phyloP scores from a whole-genome alignment of 306 rosid species.

The Luffa acutangula region DNA sequence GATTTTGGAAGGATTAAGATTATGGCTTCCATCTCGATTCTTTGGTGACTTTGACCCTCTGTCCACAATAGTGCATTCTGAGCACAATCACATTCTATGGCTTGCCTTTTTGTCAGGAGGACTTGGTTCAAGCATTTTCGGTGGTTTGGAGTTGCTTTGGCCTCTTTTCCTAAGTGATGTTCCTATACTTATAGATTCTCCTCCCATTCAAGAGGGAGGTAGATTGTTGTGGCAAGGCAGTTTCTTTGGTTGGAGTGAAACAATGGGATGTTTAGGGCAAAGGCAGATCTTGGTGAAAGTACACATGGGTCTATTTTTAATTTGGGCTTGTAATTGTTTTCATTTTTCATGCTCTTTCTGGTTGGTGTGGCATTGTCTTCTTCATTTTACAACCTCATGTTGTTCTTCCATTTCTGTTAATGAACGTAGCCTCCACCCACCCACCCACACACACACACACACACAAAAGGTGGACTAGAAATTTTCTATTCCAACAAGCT shows the following conservation, averaged over 20 bases:
- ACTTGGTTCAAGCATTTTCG: not conserved
- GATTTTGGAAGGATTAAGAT: not conserved
- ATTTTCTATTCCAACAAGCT: not conserved
- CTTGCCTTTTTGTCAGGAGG: not conserved
- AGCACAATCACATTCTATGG: no score
- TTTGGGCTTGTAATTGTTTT: not conserved
- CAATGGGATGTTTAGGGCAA: not conserved
- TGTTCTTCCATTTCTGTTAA: not conserved
- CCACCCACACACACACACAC: no score
- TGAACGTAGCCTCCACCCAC: no score
- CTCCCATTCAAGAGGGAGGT: not conserved
- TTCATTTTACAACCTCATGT: not conserved
- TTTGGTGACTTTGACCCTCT: not conserved
- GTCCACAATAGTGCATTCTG: not conserved
- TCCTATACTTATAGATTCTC: not conserved
- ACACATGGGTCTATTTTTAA: no score
- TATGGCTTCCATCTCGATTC: not conserved
- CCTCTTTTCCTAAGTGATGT: not conserved
- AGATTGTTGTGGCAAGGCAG: not conserved
- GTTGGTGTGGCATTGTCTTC: not conserved
- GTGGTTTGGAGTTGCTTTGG: not conserved
- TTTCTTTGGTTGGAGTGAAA: not conserved
- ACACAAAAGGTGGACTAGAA: not conserved
- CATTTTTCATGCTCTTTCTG: not conserved
- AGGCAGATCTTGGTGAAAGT: not conserved